Evolutionary conservation across 2,329 filamentous ascomycete genomes (phyloP), one percentile per base, ranked within the genome.

Genomic region (Penicillium nordicum): DNA sequence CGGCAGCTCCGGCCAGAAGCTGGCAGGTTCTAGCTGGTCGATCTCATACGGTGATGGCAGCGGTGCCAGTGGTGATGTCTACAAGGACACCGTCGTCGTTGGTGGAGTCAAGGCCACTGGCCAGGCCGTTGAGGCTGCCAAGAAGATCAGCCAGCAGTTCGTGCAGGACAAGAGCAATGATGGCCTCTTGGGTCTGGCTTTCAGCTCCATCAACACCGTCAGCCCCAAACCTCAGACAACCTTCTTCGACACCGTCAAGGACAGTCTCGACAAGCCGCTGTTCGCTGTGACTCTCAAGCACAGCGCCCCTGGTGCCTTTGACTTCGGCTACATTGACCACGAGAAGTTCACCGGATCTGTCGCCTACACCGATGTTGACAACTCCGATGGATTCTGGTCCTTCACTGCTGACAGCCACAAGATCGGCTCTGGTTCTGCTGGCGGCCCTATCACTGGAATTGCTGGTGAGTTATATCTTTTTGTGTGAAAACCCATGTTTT

Each of bases 31-130:
- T 60, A 78, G 72, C 25, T 89, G 86, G 85, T 70, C 72, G 7
- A 86, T 89, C 65, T 74, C 68, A 16, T 90, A 90, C 63, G 86
- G 84, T 25, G 88, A 90, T 62, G 84, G 84, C 14, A 84, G 83
- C 43, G 79, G 78, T 38, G 87, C 87, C 18, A 77, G 72, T 44
- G 88, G 88, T 41, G 80, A 81, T 47, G 87, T 90, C 53, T 88
- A 87, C 72, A 79, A 77, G 30, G 88, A 90, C 70, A 82, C 78
- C 46, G 87, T 89, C 41, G 75, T 76, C 23, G 79, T 90, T 27
- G 86, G 85, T 44, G 76, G 76, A 30, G 81, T 87, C 3, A 82
- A 77, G 29, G 84, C 86, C 34, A 78, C 78, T 3, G 69, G 72
- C 2, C 87, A 90, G 71, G 85, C 86, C 9, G 82, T 90, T 11